Conservation (phyloP, 768 basidiomycete species). For the Coprinopsis sp. region DNA sequence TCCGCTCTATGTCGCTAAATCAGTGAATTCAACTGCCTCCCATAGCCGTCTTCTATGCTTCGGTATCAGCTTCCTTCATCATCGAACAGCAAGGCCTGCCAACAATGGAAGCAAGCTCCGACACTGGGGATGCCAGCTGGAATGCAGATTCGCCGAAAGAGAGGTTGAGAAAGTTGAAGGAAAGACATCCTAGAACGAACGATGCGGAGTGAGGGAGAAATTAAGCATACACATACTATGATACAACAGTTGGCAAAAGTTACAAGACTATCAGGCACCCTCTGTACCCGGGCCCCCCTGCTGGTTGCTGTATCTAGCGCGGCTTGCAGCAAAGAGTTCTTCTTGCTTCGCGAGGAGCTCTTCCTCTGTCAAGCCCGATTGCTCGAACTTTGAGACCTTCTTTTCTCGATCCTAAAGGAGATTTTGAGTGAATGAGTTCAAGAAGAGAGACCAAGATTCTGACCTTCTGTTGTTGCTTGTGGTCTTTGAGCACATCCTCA, state of each 20-base stretch:
- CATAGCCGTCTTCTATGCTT: conserved; percentile 65
- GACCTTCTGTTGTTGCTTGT: conserved; percentile 94
- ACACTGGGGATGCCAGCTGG: conserved; percentile 42
- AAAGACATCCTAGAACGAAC: conserved; percentile 26
- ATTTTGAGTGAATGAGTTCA: conserved; percentile 9
- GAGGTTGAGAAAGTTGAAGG: conserved; percentile 51
- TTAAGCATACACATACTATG: conserved; percentile 33
- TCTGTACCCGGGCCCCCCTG: conserved; percentile 39
- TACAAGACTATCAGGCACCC: conserved; percentile 16
- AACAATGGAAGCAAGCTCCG: conserved; percentile 29
- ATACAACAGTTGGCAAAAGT: conserved; percentile 24
- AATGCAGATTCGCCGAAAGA: conserved; percentile 62
- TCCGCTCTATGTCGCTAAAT: background rate
- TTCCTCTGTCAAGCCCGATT: conserved; percentile 86
- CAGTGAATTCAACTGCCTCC: background rate
- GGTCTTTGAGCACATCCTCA: conserved; percentile 89
- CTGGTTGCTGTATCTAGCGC: conserved; percentile 68
- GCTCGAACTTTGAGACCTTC: conserved; percentile 86
- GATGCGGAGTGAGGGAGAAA: conserved; percentile 20
- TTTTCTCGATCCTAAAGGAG: conserved; percentile 76
- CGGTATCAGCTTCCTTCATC: conserved; percentile 76
- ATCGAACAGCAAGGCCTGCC: conserved; percentile 85
- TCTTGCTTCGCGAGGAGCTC: conserved; percentile 87
- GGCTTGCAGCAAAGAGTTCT: conserved; percentile 86
- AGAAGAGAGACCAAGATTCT: conserved; percentile 15